Base-by-base conservation (phyloP, 2,329 filamentous ascomycete genomes). In the Mycocentrospora acerina region DNA sequence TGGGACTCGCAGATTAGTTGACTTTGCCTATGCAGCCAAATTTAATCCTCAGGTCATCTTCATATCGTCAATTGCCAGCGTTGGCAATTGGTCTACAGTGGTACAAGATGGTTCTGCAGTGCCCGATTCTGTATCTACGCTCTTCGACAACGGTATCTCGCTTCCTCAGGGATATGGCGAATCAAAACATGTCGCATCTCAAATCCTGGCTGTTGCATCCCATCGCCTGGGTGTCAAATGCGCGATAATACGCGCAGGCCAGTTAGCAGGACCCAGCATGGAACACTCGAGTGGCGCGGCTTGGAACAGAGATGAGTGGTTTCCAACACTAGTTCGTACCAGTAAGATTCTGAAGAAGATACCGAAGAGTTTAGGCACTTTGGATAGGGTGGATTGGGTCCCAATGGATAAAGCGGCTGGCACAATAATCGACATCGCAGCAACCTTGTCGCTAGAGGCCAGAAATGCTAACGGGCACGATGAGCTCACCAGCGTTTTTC, bases 31-130 rank as follows among this genome's bases (percentile, higher is more conserved):
- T 2, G 29, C 19, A 2, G 33, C 35, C 4, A 4, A 12, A 2
- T 25, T 48, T 24, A 42, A 42, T 2, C n/a, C 47, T 3, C 42
- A 60, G 16, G 59, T 71, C 18, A 40, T 61, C 38, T 71, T 69
- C 56, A 63, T 71, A 37, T 68, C 65, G 1, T 66, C 63, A 7
- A 64, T 71, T 30, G 63, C 62, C 12, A 60, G 56, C 18, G 66
- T 68, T 4, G 45, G 42, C 1, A 40, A 32, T 9, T 51, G 48
- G 48, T 5, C 10, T 14, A 16, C 24, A 5, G 9, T 45, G 12
- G 30, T 19, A 15, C 19, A 29, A 4, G 38, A 35, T 19, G 42
- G n/a, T 10, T 36, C 22, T 11, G 19, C 24, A 7, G 37, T 33
- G 29, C 48, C 48, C 3, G 48, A 51, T 29, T 29, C 32, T 10